Conservation (phyloP, 2,329 filamentous ascomycete genomes). For the Colletotrichum euphorbiae region DNA sequence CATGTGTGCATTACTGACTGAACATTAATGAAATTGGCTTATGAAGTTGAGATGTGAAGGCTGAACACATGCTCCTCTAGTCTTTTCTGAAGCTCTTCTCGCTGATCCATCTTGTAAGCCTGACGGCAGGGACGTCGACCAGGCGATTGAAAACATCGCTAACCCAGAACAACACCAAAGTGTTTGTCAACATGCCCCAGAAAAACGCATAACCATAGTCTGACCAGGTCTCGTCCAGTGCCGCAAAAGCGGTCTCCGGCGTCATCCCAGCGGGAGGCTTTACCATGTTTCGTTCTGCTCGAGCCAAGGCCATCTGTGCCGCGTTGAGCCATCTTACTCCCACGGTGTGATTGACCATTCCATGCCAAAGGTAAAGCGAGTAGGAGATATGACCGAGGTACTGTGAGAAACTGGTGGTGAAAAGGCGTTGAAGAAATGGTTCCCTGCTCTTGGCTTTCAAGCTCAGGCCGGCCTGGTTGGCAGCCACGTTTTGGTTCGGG, state of each 20-base stretch:
- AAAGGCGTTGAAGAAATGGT: conserved; percentile 58
- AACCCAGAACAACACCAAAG: conserved; percentile 17
- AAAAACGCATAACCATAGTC: conserved; percentile 3
- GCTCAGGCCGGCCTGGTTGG: neutral
- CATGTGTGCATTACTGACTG: neutral
- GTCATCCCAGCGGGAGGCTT: neutral
- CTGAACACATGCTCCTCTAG: neutral
- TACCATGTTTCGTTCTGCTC: neutral
- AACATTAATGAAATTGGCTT: neutral
- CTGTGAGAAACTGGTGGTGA: conserved; percentile 62
- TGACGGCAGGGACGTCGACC: conserved; percentile 11
- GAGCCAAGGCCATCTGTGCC: neutral
- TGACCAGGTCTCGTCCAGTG: neutral
- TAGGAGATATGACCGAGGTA: conserved; percentile 72
- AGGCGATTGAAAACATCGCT: conserved; percentile 23
- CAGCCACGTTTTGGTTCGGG: neutral
- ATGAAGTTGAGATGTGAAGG: too few species aligned
- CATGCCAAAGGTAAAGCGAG: conserved; percentile 71
- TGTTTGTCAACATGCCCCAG: conserved; percentile 8
- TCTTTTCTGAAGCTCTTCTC: conserved; percentile 24
- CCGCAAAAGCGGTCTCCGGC: neutral
- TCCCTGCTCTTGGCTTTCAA: conserved; percentile 35
- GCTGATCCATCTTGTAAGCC: conserved; percentile 13
- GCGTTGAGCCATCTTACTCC: conserved; percentile 46
- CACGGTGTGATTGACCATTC: conserved; percentile 62